A percentile compares a stretch with the other conserved stretches of the same genome.
Conservation (phyloP, 2,329 filamentous ascomycete genomes). For the Chaetomiaceae sp. region DNA sequence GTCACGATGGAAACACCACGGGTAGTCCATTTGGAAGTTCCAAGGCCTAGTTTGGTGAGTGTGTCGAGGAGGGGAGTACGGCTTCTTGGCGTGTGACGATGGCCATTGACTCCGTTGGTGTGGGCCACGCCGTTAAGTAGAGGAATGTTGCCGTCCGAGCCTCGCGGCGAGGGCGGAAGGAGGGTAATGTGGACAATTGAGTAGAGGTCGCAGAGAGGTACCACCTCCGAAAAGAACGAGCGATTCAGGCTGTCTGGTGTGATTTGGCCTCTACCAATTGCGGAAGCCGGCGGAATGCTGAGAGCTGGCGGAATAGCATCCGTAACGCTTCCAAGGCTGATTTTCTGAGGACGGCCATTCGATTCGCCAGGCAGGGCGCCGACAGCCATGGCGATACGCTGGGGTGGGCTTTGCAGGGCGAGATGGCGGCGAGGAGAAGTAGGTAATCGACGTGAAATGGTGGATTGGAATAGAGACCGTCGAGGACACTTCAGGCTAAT, state of each 20-base stretch:
- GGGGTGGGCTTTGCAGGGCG: no score
- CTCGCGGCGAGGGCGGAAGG: conserved; percentile 1
- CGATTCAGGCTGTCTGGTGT: not conserved
- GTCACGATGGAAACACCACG: conserved; percentile 18
- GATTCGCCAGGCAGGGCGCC: conserved; percentile 7
- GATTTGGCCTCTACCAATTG: not conserved
- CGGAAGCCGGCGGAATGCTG: not conserved
- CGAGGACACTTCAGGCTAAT: no score
- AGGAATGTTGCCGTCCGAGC: not conserved
- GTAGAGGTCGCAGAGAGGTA: conserved; percentile 20
- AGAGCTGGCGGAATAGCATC: not conserved
- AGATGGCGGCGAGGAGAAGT: not conserved
- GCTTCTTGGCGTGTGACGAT: not conserved
- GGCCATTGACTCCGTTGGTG: not conserved
- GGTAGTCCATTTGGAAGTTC: conserved; percentile 6
- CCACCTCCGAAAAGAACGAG: conserved; percentile 17
- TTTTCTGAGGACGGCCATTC: not conserved
- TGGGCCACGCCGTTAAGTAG: not conserved
- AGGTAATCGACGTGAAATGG: not conserved
- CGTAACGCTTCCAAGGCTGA: not conserved
- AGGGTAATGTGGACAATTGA: conserved; percentile 15
- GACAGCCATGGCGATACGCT: conserved; percentile 14
- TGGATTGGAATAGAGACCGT: not conserved
- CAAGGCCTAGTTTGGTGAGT: conserved; percentile 13
- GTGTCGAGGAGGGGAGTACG: conserved; percentile 2